These are phyloP conservation scores for Boechera retrofracta DNA, from an alignment of 345 rosid species.

Conservation along the genomic window DNA sequence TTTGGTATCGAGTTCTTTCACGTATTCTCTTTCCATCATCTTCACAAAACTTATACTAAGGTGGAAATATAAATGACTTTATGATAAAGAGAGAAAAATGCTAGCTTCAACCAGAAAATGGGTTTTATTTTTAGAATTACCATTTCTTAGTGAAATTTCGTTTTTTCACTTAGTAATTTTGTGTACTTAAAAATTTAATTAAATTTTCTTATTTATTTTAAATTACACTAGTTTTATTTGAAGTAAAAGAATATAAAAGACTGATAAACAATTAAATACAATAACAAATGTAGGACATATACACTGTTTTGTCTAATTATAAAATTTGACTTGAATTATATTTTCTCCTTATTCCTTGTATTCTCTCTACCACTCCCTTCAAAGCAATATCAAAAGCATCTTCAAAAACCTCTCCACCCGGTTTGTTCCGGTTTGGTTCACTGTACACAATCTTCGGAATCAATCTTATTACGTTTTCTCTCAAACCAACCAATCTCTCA, in stretches of 20 bases:
- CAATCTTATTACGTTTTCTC: constrained; percentile 52
- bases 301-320: neutral
- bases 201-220: neutral
- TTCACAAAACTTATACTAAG: neutral
- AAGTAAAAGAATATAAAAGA: neutral
- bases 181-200: neutral
- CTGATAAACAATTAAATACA: constrained; percentile 3
- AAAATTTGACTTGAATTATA: neutral
- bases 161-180: neutral
- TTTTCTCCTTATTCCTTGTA: constrained; percentile 35
- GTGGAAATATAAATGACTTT: neutral
- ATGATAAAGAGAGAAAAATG: neutral
- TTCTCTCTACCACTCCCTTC: constrained; percentile 45
- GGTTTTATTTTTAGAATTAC: neutral
- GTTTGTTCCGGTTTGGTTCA: constrained; percentile 39
- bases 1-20: neutral
- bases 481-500: constrained; percentile 45
- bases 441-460: constrained; percentile 60
- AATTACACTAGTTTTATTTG: neutral
- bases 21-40: neutral
- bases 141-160: neutral
- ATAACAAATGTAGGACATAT: neutral
- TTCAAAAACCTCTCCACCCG: constrained; percentile 35
- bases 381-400: constrained; percentile 66
- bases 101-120: neutral